Evolutionary conservation across 176 grass and related monocot species (phyloP), one percentile per base, ranked within the genome.

Genomic region (Juncus inflexus): DNA sequence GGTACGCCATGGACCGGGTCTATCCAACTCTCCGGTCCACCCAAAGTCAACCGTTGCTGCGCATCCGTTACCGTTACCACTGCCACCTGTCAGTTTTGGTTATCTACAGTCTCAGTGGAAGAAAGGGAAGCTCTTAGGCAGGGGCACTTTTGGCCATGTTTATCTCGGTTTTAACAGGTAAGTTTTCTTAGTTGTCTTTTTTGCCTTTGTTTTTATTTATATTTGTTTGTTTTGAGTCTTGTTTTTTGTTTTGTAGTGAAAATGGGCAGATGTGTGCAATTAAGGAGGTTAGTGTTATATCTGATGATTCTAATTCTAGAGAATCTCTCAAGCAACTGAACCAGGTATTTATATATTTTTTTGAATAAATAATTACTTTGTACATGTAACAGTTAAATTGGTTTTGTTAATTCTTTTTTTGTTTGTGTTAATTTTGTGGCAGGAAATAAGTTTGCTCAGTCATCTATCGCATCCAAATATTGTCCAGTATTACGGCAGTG

Each of bases 271-370:
- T 97, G 66, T 99, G 94, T 73, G 94, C 89, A 9, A 89, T 92
- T 70, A 99, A 99, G 80, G 88, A 99, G 83, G 94, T 99, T 14
- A 84, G 89, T 60, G 83, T 92, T 74, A 99, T 99, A 75, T 86
- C 76, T 72, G 94, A 99, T 62, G 94, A 99, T 78, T 70, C 80
- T 61, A 83, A 99, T 77, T 92, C 89, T 37, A 99, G 78, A 91
- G 94, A 99, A 82, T 78, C 83, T 67, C 85, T 99, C 52, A 99
- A 79, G 50, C 94, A 99, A 77, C 80, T 99, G 61, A 92, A 80
- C 75, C 94, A 99, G 88, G 94, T 81, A 56, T 74, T 47, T 12
- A 63, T 74, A 40, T 52, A 28, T 28, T 28, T 28, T 28, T 28
- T 28, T 28, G 19, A 28, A 28, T 28, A 28, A 28, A 28, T 28